These are phyloP conservation scores for Orbilia ellipsospora DNA, from an alignment of 2,329 filamentous ascomycete species.

Conservation along the genomic window DNA sequence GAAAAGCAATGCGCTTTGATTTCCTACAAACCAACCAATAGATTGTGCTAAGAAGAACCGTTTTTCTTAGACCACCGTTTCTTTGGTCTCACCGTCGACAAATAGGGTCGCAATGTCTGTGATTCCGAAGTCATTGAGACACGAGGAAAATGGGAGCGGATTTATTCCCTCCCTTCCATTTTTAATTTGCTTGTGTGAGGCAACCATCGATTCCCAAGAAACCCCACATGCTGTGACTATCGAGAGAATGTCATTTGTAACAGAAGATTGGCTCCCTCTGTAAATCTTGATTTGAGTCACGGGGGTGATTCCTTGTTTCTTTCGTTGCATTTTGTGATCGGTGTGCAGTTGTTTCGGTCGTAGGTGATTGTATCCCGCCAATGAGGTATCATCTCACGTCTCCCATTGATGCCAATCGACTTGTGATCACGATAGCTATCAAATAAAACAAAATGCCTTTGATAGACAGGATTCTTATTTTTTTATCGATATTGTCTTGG, in stretches of 20 bases:
- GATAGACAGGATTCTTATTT: not conserved
- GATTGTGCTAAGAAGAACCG: slow-evolving; percentile 25
- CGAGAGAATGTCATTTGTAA: slow-evolving; percentile 12
- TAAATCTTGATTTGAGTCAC: slow-evolving; percentile 51
- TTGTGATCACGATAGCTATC: slow-evolving; percentile 33
- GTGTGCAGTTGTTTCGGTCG: slow-evolving; percentile 38
- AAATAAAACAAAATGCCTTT: not conserved
- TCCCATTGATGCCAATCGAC: slow-evolving; percentile 45
- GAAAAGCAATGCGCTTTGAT: slow-evolving; percentile 5
- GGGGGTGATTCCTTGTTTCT: slow-evolving; percentile 26
- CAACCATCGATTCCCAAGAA: slow-evolving; percentile 13
- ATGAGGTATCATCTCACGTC: slow-evolving; percentile 37
- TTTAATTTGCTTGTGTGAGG: slow-evolving; percentile 16
- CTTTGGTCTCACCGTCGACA: slow-evolving; percentile 49
- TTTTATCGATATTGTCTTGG: not conserved
- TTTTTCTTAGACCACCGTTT: slow-evolving; percentile 11
- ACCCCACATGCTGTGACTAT: slow-evolving; percentile 49
- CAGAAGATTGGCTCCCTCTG: slow-evolving; percentile 24
- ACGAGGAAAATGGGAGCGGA: slow-evolving; percentile 3
- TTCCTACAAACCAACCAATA: slow-evolving; percentile 1
- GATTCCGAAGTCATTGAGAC: slow-evolving; percentile 50
- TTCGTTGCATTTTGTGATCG: slow-evolving; percentile 51
- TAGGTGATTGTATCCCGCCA: slow-evolving; percentile 50
- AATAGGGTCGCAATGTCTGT: slow-evolving; percentile 54
- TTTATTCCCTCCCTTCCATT: not conserved